These are phyloP conservation scores for Zoysia pacifica DNA, from an alignment of 176 grass and related monocot species.

Conservation along the genomic window DNA sequence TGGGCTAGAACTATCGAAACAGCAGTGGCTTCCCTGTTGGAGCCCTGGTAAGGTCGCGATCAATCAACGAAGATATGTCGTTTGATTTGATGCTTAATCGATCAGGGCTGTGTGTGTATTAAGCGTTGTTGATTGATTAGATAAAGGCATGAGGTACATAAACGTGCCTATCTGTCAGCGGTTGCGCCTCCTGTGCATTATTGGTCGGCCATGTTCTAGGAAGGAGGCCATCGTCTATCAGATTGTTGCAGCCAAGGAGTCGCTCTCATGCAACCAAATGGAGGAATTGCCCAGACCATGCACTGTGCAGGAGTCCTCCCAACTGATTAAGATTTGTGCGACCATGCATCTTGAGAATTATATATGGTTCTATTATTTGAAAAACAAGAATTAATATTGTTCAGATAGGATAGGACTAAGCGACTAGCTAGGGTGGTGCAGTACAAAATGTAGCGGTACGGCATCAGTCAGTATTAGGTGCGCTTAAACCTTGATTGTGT, in stretches of 20 bases:
- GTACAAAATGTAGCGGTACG: neutral
- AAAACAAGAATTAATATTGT: neutral
- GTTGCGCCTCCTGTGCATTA: slow-evolving; percentile 27
- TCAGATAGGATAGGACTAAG: too few relatives aligned
- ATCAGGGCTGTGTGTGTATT: too few relatives aligned
- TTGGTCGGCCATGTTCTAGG: slow-evolving; percentile 47
- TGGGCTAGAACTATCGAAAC: slow-evolving; percentile 36
- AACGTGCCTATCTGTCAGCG: slow-evolving; percentile 28
- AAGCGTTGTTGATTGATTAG: too few relatives aligned
- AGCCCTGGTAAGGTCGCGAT: neutral
- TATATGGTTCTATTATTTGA: neutral
- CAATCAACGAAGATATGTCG: neutral
- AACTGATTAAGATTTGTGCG: neutral
- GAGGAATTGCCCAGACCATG: neutral
- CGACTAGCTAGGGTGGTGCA: too few relatives aligned
- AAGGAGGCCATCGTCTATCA: slow-evolving; percentile 21
- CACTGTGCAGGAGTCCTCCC: slow-evolving; percentile 14
- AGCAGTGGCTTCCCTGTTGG: slow-evolving; percentile 31
- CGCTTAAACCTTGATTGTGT: slow-evolving; percentile 8
- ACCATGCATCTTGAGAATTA: neutral
- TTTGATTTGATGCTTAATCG: too few relatives aligned
- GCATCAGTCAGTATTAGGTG: slow-evolving; percentile 11
- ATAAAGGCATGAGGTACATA: slow-evolving; percentile 6
- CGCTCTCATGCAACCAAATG: slow-evolving; percentile 26
- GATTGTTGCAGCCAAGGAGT: slow-evolving; percentile 28